Percentiles rank a stretch among this genome's conserved stretches.
These are phyloP conservation scores for Teunomyces aglyptinius DNA, from an alignment of 805 yeast species.

Conservation along the genomic window DNA sequence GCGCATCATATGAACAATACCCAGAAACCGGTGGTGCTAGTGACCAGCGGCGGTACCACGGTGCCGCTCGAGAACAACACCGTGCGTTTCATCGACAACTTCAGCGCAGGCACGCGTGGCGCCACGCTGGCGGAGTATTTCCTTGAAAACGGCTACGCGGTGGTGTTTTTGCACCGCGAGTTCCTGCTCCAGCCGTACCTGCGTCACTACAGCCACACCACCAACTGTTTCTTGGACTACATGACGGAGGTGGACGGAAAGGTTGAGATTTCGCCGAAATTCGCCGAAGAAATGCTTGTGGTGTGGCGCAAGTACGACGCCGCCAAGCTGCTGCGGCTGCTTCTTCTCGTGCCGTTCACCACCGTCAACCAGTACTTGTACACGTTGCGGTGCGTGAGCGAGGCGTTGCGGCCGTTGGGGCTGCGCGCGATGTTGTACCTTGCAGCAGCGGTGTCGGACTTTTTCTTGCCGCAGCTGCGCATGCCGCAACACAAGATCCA, in stretches of 20 bases:
- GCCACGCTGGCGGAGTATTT: conserved; percentile 94
- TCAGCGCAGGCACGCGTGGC: conserved; percentile 97
- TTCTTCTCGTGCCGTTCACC: conserved; percentile 83
- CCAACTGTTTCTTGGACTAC: conserved; percentile 82
- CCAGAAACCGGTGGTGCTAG: conserved; percentile 63
- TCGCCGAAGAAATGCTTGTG: conserved; percentile 57
- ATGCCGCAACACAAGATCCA: conserved; percentile 95
- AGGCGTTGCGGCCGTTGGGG: conserved; percentile 53
- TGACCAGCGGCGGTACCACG: conserved; percentile 96
- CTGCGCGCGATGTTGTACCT: conserved; percentile 71
- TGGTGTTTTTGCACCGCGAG: conserved; percentile 88
- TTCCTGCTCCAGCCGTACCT: conserved; percentile 89
- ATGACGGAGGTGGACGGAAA: conserved; percentile 57
- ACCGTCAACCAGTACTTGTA: conserved; percentile 92
- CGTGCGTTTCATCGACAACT: conserved; percentile 93
- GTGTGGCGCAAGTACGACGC: conserved; percentile 54
- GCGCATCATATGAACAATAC: conserved; percentile 44
- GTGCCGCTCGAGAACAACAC: conserved; percentile 97
- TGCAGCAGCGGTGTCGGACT: conserved; percentile 98
- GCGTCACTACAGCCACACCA: conserved; percentile 82
- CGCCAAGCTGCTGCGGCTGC: conserved; percentile 49
- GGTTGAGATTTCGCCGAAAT: conserved; percentile 60
- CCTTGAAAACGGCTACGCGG: conserved; percentile 83
- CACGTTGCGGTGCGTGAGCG: conserved; percentile 69
- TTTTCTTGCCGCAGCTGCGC: conserved; percentile 81